A percentile compares a stretch with the other conserved stretches of the same genome.
Conservation (phyloP, 1,284 basidiomycete genomes). For the Spongispora temasekensis region DNA sequence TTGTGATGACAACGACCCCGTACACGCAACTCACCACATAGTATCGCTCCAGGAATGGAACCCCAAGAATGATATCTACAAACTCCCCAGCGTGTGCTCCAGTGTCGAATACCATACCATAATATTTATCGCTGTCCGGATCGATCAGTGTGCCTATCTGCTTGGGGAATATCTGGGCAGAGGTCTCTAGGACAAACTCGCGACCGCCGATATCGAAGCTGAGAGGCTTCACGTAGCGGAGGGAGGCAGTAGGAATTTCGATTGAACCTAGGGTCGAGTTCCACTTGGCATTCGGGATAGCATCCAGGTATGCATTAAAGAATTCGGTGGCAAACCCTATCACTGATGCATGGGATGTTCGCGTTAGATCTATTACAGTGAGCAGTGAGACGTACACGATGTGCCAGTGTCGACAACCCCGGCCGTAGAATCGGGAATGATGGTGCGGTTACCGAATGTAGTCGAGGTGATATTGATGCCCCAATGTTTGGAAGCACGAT, state of each 20-base stretch:
- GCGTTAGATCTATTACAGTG: not conserved
- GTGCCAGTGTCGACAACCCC: conserved; percentile 23
- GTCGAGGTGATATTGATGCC: conserved; percentile 23
- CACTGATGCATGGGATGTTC: not conserved
- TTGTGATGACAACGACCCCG: not conserved
- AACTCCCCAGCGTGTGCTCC: not conserved
- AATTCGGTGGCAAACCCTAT: too few relatives aligned
- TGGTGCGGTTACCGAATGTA: conserved; percentile 11
- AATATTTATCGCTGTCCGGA: not conserved
- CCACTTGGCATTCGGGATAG: too few relatives aligned
- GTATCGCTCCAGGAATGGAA: not conserved
- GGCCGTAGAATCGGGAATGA: conserved; percentile 21
- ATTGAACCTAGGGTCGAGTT: too few relatives aligned
- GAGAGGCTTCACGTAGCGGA: too few relatives aligned
- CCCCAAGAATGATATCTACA: not conserved
- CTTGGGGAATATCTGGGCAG: too few relatives aligned
- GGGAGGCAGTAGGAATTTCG: too few relatives aligned
- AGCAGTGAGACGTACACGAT: conserved; percentile 9
- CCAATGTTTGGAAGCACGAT: conserved; percentile 22
- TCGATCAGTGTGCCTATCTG: too few relatives aligned
- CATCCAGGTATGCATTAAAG: too few relatives aligned
- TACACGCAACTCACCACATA: not conserved
- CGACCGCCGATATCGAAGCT: too few relatives aligned
- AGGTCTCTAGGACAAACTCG: too few relatives aligned
- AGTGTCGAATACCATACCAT: not conserved